A percentile compares a stretch with the other conserved stretches of the same genome.
Evolutionary conservation across 371 early-diverging fungal genomes (phyloP).

Genomic region (Gilbertella persicaria): DNA sequence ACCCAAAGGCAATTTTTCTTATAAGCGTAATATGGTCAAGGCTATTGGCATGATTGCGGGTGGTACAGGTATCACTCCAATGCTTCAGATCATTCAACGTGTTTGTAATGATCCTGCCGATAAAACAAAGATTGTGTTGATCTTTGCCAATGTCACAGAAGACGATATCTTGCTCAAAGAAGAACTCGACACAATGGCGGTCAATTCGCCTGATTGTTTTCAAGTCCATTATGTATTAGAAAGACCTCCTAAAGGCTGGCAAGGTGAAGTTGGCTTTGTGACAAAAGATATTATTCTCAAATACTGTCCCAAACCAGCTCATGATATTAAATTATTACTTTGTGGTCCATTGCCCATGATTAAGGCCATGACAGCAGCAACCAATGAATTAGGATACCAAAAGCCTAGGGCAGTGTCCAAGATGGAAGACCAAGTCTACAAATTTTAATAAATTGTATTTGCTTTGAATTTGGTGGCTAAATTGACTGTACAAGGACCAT

Average conservation of each 20-base stretch:
- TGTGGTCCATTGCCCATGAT: constrained; percentile 91
- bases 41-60: constrained; percentile 94
- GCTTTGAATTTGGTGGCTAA: constrained; percentile 22
- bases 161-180: constrained; percentile 85
- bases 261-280: constrained; percentile 81
- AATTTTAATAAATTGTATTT: constrained; percentile 66
- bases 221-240: constrained; percentile 83
- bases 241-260: constrained; percentile 79
- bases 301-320: constrained; percentile 70
- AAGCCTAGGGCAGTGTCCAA: constrained; percentile 82
- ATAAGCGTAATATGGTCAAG: constrained; percentile 80
- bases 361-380: constrained; percentile 66
- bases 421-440: constrained; percentile 87
- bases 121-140: constrained; percentile 71
- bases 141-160: constrained; percentile 88
- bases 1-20: constrained; percentile 90
- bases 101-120: constrained; percentile 80
- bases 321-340: constrained; percentile 82
- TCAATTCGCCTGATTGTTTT: constrained; percentile 77
- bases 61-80: constrained; percentile 93
- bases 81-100: constrained; percentile 85
- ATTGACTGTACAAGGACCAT: constrained; percentile 3
- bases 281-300: constrained; percentile 73
- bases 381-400: constrained; percentile 71
- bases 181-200: constrained; percentile 75